Evolutionary conservation across 805 yeast genomes (phyloP).

Genomic region (Candida xyloterini): DNA sequence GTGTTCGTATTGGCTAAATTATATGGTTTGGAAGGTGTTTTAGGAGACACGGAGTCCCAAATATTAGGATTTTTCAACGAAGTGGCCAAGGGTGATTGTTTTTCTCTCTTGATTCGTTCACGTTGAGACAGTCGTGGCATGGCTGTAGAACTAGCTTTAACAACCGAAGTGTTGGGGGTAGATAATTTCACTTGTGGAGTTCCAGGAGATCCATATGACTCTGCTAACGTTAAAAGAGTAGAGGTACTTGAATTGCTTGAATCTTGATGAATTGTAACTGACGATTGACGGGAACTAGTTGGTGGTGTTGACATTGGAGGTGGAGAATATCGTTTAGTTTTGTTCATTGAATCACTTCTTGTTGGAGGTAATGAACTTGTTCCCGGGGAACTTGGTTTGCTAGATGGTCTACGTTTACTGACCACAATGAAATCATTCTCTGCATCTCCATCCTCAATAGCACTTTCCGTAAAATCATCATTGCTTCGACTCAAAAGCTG

Average conservation of each 20-base stretch:
- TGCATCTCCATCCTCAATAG: constrained; percentile 26
- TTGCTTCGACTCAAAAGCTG: not conserved
- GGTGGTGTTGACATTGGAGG: constrained; percentile 1
- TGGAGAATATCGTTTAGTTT: not conserved
- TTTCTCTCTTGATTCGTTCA: constrained; percentile 46
- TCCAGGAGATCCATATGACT: constrained; percentile 11
- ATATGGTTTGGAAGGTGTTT: constrained; percentile 6
- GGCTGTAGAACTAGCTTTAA: constrained; percentile 36
- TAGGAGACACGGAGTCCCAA: constrained; percentile 1
- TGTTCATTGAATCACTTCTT: not conserved
- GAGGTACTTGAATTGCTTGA: constrained; percentile 11
- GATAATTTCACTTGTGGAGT: constrained; percentile 1
- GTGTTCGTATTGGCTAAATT: not conserved
- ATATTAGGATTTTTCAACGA: constrained; percentile 11
- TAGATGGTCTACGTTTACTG: constrained; percentile 31
- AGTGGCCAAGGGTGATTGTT: constrained; percentile 5
- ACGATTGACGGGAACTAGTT: constrained; percentile 1
- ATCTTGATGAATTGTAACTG: constrained; percentile 6
- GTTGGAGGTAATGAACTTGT: not conserved
- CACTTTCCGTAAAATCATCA: constrained; percentile 16
- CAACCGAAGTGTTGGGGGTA: constrained; percentile 6
- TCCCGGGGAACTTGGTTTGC: constrained; percentile 1
- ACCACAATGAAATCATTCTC: constrained; percentile 36
- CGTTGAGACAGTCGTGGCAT: constrained; percentile 53
- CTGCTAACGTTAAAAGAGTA: constrained; percentile 7